These are phyloP conservation scores for Naumovozyma castellii DNA, from an alignment of 805 yeast genomes.

Conservation along the genomic window DNA sequence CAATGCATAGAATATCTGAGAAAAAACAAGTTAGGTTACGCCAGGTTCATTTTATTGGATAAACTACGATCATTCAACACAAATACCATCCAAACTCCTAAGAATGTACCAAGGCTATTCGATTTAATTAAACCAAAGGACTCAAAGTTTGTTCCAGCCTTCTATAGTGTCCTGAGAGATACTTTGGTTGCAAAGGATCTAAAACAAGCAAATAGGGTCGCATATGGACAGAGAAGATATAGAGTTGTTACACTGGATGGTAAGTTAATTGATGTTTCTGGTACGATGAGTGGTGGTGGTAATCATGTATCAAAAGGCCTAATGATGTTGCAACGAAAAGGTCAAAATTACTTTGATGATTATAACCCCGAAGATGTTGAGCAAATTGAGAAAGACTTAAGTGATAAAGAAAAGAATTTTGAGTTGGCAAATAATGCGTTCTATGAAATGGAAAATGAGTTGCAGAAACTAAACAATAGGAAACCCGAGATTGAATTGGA, in stretches of 20 bases:
- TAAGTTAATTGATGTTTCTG: conserved; percentile 80
- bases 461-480: conserved; percentile 50
- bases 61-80: conserved; percentile 59
- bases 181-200: conserved; percentile 79
- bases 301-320: conserved; percentile 58
- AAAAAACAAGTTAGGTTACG: conserved; percentile 76
- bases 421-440: conserved; percentile 41
- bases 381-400: conserved; percentile 43
- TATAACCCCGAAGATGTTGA: conserved; percentile 47
- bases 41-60: conserved; percentile 72
- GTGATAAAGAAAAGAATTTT: conserved; percentile 44
- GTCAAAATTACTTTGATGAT: conserved; percentile 15
- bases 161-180: conserved; percentile 76
- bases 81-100: conserved; percentile 57
- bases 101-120: conserved; percentile 67
- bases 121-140: conserved; percentile 69
- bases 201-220: conserved; percentile 75
- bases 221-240: conserved; percentile 71
- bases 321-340: conserved; percentile 44
- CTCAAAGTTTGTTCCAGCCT: conserved; percentile 70
- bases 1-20: conserved; percentile 76
- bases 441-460: conserved; percentile 49
- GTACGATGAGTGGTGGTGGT: conserved; percentile 98
- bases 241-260: conserved; percentile 93
- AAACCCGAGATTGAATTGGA: conserved; percentile 61